A percentile compares a stretch with the other conserved stretches of the same genome.
Conservation (phyloP, 306 rosid genomes). For the Casuarina equisetifolia region DNA sequence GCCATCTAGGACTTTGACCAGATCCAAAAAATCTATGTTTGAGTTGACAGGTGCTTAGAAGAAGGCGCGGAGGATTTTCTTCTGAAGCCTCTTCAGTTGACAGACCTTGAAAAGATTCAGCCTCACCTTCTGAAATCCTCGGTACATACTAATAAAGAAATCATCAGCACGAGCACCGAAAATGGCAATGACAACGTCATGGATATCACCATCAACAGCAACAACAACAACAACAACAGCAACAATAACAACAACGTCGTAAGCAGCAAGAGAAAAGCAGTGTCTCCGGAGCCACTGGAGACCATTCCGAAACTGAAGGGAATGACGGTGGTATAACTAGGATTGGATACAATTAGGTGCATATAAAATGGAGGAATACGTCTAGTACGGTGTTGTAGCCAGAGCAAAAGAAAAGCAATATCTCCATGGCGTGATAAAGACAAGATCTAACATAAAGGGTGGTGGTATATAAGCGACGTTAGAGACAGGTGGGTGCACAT, state of each 20-base stretch:
- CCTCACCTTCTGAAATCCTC: conserved; percentile 57
- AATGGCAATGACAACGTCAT: background rate
- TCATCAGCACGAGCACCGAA: background rate
- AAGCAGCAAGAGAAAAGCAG: conserved; percentile 58
- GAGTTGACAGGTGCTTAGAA: conserved; percentile 71
- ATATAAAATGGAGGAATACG: background rate
- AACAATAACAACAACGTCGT: background rate
- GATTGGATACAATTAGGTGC: background rate
- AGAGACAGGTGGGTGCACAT: background rate
- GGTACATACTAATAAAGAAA: conserved; percentile 25
- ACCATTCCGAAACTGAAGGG: conserved; percentile 68
- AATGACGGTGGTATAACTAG: conserved; percentile 32
- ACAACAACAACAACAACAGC: conserved; percentile 16
- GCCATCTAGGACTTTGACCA: background rate
- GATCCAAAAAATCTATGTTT: background rate
- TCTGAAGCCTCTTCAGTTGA: conserved; percentile 76
- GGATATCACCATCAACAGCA: background rate
- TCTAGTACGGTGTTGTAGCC: background rate
- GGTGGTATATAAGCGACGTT: too few species aligned
- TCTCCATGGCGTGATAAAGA: too few species aligned
- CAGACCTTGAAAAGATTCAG: conserved; percentile 82
- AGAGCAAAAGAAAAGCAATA: too few species aligned
- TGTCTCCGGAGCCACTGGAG: conserved; percentile 55
- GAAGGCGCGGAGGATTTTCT: conserved; percentile 95
- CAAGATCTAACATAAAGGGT: too few species aligned